A percentile compares a stretch with the other conserved stretches of the same genome.
These are phyloP conservation scores for Linnemannia hyalina DNA, from an alignment of 192 early-diverging fungal species.

Conservation along the genomic window DNA sequence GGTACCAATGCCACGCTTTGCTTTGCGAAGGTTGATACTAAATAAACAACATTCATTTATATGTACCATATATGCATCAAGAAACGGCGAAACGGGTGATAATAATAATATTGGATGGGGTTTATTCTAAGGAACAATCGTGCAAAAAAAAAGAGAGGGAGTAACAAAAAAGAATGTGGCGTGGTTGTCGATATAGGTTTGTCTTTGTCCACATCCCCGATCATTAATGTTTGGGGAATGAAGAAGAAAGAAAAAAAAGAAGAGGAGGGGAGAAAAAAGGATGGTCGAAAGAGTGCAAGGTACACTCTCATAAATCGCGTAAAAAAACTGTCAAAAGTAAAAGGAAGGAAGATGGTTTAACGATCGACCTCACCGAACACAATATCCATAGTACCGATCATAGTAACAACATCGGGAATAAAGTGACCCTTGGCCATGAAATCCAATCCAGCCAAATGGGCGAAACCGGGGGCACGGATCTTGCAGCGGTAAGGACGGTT, in stretches of 20 bases:
- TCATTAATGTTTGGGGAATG: constrained; percentile 5
- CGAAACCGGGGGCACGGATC: constrained; percentile 96
- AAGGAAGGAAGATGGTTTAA: constrained; percentile 54
- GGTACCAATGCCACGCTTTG: constrained; percentile 81
- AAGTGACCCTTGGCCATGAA: constrained; percentile 92
- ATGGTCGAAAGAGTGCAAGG: neutral
- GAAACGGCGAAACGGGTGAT: neutral
- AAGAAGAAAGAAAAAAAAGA: neutral
- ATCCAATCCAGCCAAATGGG: constrained; percentile 91
- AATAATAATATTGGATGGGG: neutral
- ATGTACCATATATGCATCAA: neutral
- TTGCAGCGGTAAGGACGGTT: constrained; percentile 98
- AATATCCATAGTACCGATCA: constrained; percentile 98
- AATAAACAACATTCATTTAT: constrained; percentile 13
- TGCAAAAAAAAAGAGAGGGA: constrained; percentile 7
- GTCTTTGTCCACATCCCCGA: neutral
- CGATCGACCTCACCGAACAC: constrained; percentile 97
- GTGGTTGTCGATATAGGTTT: neutral
- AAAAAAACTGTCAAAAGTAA: neutral
- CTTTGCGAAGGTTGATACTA: constrained; percentile 65
- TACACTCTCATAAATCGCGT: neutral
- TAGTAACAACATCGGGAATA: constrained; percentile 95
- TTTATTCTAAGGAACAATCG: constrained; percentile 42
- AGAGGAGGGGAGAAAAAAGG: neutral
- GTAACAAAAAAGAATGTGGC: neutral